These are phyloP conservation scores for Globisporangium recalcitrans DNA, from an alignment of 352 stramenopile species.

Conservation along the genomic window DNA sequence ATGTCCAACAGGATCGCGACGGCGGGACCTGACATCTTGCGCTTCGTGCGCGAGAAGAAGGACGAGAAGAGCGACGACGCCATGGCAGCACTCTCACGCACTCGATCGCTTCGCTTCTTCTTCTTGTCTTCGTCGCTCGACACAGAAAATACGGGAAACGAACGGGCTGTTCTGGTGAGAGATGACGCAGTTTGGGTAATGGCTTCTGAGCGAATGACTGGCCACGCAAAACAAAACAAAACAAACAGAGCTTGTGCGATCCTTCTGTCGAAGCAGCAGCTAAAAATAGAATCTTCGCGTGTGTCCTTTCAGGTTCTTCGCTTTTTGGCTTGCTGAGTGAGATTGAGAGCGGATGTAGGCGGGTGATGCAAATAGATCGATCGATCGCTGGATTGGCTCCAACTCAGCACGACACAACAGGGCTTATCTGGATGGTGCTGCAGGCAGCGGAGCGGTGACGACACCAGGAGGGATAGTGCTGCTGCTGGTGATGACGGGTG, in stretches of 20 bases:
- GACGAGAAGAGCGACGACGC: conserved; percentile 2
- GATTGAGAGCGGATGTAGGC: not conserved
- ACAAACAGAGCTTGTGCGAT: not conserved
- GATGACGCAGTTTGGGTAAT: not conserved
- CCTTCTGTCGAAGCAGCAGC: not conserved
- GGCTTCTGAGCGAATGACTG: not conserved
- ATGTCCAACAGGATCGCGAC: conserved; percentile 20
- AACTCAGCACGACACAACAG: not conserved
- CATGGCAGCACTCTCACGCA: not conserved
- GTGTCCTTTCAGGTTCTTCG: not conserved
- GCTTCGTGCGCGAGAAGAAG: conserved; percentile 36
- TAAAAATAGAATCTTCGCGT: conserved; percentile 1
- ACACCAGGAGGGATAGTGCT: not conserved
- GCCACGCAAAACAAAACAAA: too few relatives aligned
- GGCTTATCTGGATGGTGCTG: not conserved
- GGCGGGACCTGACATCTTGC: conserved; percentile 52
- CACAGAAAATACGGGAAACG: not conserved
- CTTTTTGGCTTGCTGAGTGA: not conserved
- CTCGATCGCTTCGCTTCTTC: not conserved
- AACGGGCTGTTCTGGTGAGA: too few relatives aligned
- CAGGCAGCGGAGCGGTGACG: not conserved
- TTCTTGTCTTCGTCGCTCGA: not conserved
- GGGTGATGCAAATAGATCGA: not conserved
- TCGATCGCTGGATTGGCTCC: not conserved
- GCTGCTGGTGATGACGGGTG: not conserved